Base-by-base conservation (phyloP, 2,329 filamentous ascomycete species). In the Rutstroemia sydowiana region DNA sequence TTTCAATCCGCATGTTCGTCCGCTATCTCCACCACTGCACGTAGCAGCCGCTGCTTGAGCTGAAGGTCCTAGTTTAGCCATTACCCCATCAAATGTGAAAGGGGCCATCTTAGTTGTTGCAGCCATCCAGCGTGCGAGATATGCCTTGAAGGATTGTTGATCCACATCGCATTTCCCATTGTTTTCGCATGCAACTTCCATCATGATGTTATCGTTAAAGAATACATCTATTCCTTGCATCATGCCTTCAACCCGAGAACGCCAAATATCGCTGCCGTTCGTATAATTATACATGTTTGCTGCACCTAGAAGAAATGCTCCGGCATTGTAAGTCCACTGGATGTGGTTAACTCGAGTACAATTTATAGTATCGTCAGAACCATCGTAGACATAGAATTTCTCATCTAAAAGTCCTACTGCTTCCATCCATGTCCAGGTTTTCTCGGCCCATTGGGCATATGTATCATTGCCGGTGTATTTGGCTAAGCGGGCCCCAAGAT, bases 381-480 rank as follows among this genome's bases (percentile, higher is more conserved):
- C 84, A 59, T 85, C 84, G 58, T 75, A 85, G 16, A 87, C 71
- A 44, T 76, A 73, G 64, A 78, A 86, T 3, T 76, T 71, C 6
- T 75, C 65, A 61, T 81, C 74, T 55, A 88, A 76, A 48, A 88
- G 75, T 0, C 78, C 72, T 42, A 81, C 70, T 6, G 62, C 65
- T 3, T 67, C 64, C 67, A 81, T 82, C 85, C 85, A 88, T 45
- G 87, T 75, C 72, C 87, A 95, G 1, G 80, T 78, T 59, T 72
- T 82, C 18, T 82, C 78, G 0, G 88, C 88, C 88, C 87, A 93
- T 5, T 88, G 78, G 1, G 79, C 75, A 65, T 95, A 95, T 0
- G 86, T 87, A 37, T 74, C 63, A 61, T 95, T 92, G 14, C 81
- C 81, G 0, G 89, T 95, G 66, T 89, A 93, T 21, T 82, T 75